phyloP scores from a whole-genome alignment of 805 yeast species.

The Sugiyamaella marilandica region DNA sequence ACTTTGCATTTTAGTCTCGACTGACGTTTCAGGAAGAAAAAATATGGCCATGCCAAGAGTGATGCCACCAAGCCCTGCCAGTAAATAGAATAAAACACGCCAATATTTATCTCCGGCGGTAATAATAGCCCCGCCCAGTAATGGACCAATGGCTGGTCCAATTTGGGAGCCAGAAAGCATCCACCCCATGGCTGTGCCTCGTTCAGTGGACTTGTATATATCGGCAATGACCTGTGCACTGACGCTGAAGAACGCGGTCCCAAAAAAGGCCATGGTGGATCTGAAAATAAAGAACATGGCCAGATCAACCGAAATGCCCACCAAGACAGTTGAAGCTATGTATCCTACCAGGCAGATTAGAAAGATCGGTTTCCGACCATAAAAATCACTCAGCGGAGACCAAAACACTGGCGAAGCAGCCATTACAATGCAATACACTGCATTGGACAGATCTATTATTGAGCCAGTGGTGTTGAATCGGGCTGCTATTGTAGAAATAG shows the following conservation, averaged over 20 bases:
- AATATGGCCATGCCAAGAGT: conserved; percentile 36
- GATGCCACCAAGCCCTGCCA: conserved; percentile 41
- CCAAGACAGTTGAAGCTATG: conserved; percentile 30
- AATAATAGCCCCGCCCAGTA: conserved; percentile 49
- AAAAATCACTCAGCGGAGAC: conserved; percentile 48
- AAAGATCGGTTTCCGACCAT: conserved; percentile 46
- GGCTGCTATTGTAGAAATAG: conserved; percentile 46
- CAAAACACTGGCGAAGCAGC: conserved; percentile 48
- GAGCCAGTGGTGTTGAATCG: conserved; percentile 44
- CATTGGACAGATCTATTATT: conserved; percentile 46
- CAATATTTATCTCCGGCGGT: conserved; percentile 41
- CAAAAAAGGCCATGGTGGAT: conserved; percentile 47
- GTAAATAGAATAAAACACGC: conserved; percentile 50
- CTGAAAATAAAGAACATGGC: conserved; percentile 53
- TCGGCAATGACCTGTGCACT: conserved; percentile 52
- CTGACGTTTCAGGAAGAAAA: conserved; percentile 42
- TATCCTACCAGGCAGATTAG: conserved; percentile 38
- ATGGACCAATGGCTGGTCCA: conserved; percentile 52
- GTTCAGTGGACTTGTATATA: conserved; percentile 44
- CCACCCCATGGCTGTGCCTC: conserved; percentile 51
- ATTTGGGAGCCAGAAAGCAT: conserved; percentile 47
- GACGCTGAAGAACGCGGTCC: conserved; percentile 50
- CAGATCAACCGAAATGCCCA: conserved; percentile 47
- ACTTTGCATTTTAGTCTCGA: conserved; percentile 8
- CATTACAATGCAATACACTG: conserved; percentile 48